A percentile compares a stretch with the other conserved stretches of the same genome.
These are phyloP conservation scores for Aschersonia sp. DNA, from an alignment of 2,329 filamentous ascomycete genomes.

Conservation along the genomic window DNA sequence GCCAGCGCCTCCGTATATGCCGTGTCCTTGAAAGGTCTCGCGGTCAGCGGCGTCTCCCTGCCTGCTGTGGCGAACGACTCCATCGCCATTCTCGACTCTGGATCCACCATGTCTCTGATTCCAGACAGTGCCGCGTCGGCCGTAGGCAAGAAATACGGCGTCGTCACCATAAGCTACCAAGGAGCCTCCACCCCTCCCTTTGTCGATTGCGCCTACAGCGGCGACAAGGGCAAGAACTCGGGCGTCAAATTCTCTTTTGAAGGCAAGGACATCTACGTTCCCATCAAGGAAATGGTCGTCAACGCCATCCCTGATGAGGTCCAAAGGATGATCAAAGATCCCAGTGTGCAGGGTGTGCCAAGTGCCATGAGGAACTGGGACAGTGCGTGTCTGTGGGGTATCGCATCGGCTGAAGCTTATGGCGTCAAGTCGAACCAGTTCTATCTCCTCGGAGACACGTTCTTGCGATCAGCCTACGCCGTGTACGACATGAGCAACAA, in stretches of 20 bases:
- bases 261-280: conserved; percentile 31
- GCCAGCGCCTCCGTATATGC: conserved; percentile 24
- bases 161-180: conserved; percentile 20
- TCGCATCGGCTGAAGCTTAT: conserved; percentile 25
- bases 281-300: conserved; percentile 38
- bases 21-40: conserved; percentile 21
- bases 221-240: conserved; percentile 20
- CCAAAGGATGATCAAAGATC: conserved; percentile 12
- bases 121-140: conserved; percentile 41
- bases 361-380: conserved; percentile 19
- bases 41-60: conserved; percentile 20
- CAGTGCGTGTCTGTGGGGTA: conserved; percentile 38
- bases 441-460: conserved; percentile 41
- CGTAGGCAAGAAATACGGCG: conserved; percentile 37
- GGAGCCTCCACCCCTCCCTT: conserved; percentile 27
- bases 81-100: conserved; percentile 57
- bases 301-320: conserved; percentile 10
- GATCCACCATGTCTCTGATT: conserved; percentile 55
- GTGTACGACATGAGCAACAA: conserved; percentile 39
- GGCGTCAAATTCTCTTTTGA: conserved; percentile 38
- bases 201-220: conserved; percentile 35
- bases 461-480: conserved; percentile 41
- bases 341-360: conserved; percentile 19
- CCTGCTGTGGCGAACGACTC: conserved; percentile 19
- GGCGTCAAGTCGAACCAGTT: conserved; percentile 14